Evolutionary conservation across 768 basidiomycete species (phyloP).

Genomic region (Macrolepiota albuminosa): DNA sequence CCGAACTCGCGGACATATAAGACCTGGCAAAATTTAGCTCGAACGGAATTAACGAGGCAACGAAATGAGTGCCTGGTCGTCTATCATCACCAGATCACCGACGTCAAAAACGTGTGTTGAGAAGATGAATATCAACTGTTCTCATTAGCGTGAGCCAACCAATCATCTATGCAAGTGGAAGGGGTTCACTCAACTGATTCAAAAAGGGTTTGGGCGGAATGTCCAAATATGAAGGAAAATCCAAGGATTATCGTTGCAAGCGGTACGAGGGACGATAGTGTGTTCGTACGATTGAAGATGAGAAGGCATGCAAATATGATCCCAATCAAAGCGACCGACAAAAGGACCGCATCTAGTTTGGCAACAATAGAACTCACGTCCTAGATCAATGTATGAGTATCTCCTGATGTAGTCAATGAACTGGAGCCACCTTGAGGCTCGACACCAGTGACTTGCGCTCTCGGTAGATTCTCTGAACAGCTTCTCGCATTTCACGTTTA

Average conservation of each 20-base stretch:
- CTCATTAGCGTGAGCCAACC: neutral
- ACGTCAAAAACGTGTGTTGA: slow-evolving; percentile 85
- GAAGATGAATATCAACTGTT: slow-evolving; percentile 77
- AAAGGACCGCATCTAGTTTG: slow-evolving; percentile 73
- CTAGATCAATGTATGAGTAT: slow-evolving; percentile 25
- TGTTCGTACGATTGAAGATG: slow-evolving; percentile 66
- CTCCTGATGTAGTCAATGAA: neutral
- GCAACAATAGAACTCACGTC: slow-evolving; percentile 70
- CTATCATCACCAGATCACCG: slow-evolving; percentile 79
- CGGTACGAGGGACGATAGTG: slow-evolving; percentile 69
- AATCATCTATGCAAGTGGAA: neutral
- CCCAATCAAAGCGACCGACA: slow-evolving; percentile 50
- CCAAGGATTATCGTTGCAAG: slow-evolving; percentile 77
- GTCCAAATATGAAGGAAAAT: slow-evolving; percentile 82
- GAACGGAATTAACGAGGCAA: neutral
- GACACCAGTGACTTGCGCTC: slow-evolving; percentile 70
- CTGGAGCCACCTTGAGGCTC: slow-evolving; percentile 52
- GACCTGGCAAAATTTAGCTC: slow-evolving; percentile 5
- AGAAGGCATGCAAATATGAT: slow-evolving; percentile 69
- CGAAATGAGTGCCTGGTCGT: slow-evolving; percentile 46
- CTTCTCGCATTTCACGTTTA: slow-evolving; percentile 77
- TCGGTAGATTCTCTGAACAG: slow-evolving; percentile 74
- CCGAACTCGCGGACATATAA: slow-evolving; percentile 74
- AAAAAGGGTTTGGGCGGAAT: slow-evolving; percentile 74
- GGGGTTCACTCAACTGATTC: slow-evolving; percentile 50